Conservation (phyloP, 306 rosid species). For the Dryas octopetala region DNA sequence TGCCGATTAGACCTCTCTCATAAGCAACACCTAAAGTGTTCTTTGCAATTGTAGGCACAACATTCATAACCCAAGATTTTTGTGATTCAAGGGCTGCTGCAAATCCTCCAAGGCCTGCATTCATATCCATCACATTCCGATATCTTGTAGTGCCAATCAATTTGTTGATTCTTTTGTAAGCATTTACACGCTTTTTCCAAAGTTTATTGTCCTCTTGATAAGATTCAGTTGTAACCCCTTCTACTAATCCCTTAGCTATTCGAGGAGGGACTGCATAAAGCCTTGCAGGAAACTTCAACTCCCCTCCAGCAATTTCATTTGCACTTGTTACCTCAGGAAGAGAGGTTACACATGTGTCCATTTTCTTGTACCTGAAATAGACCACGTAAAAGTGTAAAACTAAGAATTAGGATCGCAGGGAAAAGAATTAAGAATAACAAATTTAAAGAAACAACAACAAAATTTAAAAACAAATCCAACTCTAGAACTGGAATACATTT, state of each 20-base stretch:
- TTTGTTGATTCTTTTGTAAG: conserved; percentile 67
- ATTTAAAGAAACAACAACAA: not conserved
- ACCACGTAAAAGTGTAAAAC: conserved; percentile 7
- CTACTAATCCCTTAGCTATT: conserved; percentile 60
- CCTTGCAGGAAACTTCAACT: conserved; percentile 83
- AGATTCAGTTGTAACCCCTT: conserved; percentile 68
- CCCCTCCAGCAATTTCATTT: conserved; percentile 80
- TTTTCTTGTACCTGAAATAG: conserved; percentile 70
- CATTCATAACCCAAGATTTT: conserved; percentile 97
- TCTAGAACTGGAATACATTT: not conserved
- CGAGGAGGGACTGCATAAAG: conserved; percentile 83
- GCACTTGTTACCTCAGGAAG: conserved; percentile 56
- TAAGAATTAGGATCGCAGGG: conserved; percentile 3
- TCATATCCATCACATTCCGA: conserved; percentile 96
- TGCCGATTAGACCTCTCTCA: conserved; percentile 95
- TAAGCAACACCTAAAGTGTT: conserved; percentile 81
- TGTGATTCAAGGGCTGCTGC: conserved; percentile 82
- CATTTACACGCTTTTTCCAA: conserved; percentile 72
- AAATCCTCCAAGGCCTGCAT: conserved; percentile 97
- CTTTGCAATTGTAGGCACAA: conserved; percentile 72
- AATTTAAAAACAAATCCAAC: not conserved
- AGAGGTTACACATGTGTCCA: conserved; percentile 79
- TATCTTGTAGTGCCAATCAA: conserved; percentile 74
- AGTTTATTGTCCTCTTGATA: conserved; percentile 78
- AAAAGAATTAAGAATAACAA: not conserved